Evolutionary conservation across 208 protist species (phyloP).

Genomic region (Trypanosoma melophagium): DNA sequence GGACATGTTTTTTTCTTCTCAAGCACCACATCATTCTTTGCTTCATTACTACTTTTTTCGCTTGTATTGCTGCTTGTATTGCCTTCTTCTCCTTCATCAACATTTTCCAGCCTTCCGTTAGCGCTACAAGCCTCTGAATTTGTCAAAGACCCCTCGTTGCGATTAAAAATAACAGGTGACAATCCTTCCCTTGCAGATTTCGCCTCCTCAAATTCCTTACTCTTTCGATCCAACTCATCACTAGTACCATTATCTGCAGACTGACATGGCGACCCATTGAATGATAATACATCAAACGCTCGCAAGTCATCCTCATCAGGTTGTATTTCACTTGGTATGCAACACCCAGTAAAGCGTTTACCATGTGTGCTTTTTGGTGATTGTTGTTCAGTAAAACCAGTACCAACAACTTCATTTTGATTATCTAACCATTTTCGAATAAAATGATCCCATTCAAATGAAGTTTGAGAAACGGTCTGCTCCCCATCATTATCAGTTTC

Average conservation of each 20-base stretch:
- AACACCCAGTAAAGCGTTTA: background rate
- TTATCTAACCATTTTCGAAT: conserved; percentile 14
- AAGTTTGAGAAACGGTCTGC: background rate
- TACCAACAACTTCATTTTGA: background rate
- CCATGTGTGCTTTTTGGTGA: background rate
- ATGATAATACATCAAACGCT: no score
- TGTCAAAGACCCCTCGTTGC: no score
- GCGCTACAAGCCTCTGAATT: background rate
- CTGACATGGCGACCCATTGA: no score
- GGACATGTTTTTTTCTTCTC: background rate
- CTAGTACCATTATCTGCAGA: no score
- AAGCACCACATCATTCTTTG: background rate
- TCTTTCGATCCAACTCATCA: no score
- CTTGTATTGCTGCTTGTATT: background rate
- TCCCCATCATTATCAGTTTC: background rate
- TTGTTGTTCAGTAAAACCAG: background rate
- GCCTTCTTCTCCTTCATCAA: conserved; percentile 1
- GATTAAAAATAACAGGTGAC: no score
- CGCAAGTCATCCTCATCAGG: no score
- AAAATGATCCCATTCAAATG: conserved; percentile 1
- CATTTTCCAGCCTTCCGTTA: background rate
- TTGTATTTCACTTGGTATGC: background rate
- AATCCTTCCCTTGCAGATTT: no score
- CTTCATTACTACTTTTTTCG: background rate
- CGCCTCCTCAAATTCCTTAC: no score